Evolutionary conservation across 139 green algal species (phyloP).

Genomic region (Trebouxia sp.): DNA sequence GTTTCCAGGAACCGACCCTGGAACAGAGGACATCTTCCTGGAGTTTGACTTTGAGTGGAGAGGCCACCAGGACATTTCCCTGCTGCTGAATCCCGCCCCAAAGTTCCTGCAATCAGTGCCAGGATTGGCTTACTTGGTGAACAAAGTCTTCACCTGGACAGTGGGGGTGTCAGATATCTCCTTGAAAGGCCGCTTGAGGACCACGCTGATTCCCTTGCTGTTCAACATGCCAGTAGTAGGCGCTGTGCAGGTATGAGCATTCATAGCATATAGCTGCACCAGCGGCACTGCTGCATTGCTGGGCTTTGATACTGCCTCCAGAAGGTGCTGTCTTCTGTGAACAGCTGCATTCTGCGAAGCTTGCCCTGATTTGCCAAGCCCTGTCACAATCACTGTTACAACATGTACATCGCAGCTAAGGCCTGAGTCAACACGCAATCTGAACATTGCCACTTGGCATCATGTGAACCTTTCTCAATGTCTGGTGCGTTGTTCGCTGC

Average conservation of each 20-base stretch:
- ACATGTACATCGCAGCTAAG: too few relatives aligned
- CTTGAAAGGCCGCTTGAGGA: constrained; percentile 7
- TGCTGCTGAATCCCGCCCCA: neutral
- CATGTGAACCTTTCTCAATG: too few relatives aligned
- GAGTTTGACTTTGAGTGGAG: constrained; percentile 12
- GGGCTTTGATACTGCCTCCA: too few relatives aligned
- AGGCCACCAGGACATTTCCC: neutral
- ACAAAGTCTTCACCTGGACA: neutral
- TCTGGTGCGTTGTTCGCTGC: too few relatives aligned
- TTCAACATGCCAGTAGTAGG: constrained; percentile 1
- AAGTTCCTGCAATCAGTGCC: constrained; percentile 11
- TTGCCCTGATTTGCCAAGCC: too few relatives aligned
- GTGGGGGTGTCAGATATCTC: neutral
- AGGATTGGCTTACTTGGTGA: neutral
- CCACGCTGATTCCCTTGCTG: neutral
- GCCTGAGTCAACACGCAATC: too few relatives aligned
- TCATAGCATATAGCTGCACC: constrained; percentile 4
- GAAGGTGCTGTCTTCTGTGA: too few relatives aligned
- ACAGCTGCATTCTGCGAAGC: too few relatives aligned
- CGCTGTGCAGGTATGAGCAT: neutral
- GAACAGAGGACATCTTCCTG: constrained; percentile 3
- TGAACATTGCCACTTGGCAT: too few relatives aligned
- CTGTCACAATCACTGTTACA: too few relatives aligned
- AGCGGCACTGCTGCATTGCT: too few relatives aligned
- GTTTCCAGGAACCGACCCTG: neutral